phyloP scores from a whole-genome alignment of 129 eudicot genomes.

The Escallonia herrerae region DNA sequence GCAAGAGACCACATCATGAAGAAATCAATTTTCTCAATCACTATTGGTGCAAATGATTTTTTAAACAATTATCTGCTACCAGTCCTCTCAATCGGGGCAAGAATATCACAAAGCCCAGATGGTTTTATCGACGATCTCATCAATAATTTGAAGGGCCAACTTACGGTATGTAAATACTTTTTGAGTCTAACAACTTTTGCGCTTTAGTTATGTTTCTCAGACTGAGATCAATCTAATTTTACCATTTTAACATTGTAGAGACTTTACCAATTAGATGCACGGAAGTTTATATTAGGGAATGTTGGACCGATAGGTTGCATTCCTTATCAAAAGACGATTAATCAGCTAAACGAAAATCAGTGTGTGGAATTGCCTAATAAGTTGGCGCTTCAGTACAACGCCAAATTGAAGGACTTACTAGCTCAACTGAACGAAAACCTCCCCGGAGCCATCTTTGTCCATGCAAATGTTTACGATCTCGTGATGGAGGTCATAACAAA shows the following conservation, averaged over 20 bases:
- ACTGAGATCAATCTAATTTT: neutral
- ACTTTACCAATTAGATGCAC: conserved; percentile 75
- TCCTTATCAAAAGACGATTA: conserved; percentile 90
- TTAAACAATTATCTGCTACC: conserved; percentile 91
- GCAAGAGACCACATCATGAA: conserved; percentile 59
- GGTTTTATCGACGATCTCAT: conserved; percentile 64
- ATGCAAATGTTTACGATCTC: conserved; percentile 76
- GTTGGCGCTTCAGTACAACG: conserved; percentile 69
- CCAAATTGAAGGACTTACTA: conserved; percentile 59
- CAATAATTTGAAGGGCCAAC: conserved; percentile 54
- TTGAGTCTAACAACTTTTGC: neutral
- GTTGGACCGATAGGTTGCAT: conserved; percentile 99
- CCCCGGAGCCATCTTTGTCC: conserved; percentile 80
- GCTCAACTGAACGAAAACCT: conserved; percentile 62
- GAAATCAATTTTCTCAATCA: conserved; percentile 80
- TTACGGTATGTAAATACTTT: conserved; percentile 42
- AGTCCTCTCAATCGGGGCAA: conserved; percentile 65
- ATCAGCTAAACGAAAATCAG: conserved; percentile 53
- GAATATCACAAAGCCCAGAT: conserved; percentile 71
- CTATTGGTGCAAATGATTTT: conserved; percentile 89
- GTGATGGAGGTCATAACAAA: conserved; percentile 93
- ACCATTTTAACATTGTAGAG: conserved; percentile 45
- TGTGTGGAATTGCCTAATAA: conserved; percentile 85
- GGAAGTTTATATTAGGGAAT: conserved; percentile 77
- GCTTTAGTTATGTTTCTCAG: neutral